These are phyloP conservation scores for Amphirosellinia nigrospora DNA, from an alignment of 495 filamentous ascomycete species.

Conservation along the genomic window DNA sequence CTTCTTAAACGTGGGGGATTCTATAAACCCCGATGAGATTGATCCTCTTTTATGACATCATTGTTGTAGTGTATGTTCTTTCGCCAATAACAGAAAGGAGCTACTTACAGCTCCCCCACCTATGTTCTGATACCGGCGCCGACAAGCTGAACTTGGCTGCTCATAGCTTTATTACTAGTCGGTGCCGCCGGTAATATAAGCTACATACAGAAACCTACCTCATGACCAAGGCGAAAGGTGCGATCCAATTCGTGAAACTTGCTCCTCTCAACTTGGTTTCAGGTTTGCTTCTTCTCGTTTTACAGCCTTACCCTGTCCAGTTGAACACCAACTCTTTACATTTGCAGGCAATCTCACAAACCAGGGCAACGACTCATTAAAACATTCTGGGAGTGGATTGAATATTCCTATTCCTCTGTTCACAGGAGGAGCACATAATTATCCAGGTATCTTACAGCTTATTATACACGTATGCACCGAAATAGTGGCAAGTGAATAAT, in stretches of 20 bases:
- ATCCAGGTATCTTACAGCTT: background rate
- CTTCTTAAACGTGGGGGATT: constrained; percentile 17
- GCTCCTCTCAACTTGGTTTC: constrained; percentile 5
- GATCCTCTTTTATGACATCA: constrained; percentile 21
- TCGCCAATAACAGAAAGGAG: constrained; percentile 7
- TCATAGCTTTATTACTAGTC: constrained; percentile 6
- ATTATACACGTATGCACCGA: background rate
- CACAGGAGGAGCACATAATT: background rate
- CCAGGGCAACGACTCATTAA: background rate
- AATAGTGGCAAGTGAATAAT: background rate
- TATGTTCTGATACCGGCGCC: background rate
- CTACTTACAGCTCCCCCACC: background rate
- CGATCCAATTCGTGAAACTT: background rate
- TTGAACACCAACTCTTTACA: background rate
- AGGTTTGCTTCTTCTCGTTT: background rate
- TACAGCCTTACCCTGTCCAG: background rate
- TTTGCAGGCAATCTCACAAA: background rate
- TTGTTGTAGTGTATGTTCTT: constrained; percentile 10
- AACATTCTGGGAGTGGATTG: background rate
- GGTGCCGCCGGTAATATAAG: background rate
- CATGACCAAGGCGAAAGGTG: background rate
- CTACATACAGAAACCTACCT: background rate
- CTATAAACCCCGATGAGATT: constrained; percentile 14
- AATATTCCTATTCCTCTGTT: background rate
- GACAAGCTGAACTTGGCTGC: constrained; percentile 3